phyloP scores from a whole-genome alignment of 2,329 filamentous ascomycete species.

The Boeremia lycopersici region DNA sequence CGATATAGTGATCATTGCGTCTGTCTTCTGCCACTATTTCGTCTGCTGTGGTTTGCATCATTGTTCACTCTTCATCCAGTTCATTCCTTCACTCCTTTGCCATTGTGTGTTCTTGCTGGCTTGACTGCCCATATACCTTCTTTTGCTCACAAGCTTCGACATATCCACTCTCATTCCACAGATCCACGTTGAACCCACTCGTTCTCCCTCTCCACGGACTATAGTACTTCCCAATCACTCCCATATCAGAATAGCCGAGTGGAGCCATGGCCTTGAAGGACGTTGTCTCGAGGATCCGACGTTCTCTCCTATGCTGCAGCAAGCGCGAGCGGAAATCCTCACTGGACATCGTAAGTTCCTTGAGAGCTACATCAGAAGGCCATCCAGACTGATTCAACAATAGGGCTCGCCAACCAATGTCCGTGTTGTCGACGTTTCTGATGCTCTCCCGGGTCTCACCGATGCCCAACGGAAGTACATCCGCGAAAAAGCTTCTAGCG shows the following conservation, averaged over 20 bases:
- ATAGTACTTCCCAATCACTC: not conserved
- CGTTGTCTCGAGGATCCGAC: constrained; percentile 26
- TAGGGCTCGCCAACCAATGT: constrained; percentile 41
- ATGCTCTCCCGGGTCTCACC: constrained; percentile 37
- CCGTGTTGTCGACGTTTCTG: constrained; percentile 35
- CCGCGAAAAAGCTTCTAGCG: constrained; percentile 39
- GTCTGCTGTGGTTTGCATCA: constrained; percentile 8
- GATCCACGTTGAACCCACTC: not conserved
- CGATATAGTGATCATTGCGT: constrained; percentile 5
- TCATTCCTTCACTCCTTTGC: constrained; percentile 5
- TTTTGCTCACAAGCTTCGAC: constrained; percentile 15
- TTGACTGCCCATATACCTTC: constrained; percentile 20
- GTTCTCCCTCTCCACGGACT: not conserved
- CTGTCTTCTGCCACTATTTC: constrained; percentile 7
- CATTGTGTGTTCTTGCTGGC: constrained; percentile 7
- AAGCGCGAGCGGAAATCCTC: constrained; percentile 26
- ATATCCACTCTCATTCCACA: constrained; percentile 10
- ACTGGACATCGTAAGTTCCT: constrained; percentile 29
- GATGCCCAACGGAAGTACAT: constrained; percentile 36
- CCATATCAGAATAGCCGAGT: not conserved
- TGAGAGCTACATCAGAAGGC: not conserved
- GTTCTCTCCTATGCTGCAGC: constrained; percentile 36
- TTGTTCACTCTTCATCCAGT: not conserved
- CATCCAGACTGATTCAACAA: not conserved
- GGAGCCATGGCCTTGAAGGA: constrained; percentile 33